Base-by-base conservation (phyloP, 1,284 basidiomycete species). In the Vanrija sp. region DNA sequence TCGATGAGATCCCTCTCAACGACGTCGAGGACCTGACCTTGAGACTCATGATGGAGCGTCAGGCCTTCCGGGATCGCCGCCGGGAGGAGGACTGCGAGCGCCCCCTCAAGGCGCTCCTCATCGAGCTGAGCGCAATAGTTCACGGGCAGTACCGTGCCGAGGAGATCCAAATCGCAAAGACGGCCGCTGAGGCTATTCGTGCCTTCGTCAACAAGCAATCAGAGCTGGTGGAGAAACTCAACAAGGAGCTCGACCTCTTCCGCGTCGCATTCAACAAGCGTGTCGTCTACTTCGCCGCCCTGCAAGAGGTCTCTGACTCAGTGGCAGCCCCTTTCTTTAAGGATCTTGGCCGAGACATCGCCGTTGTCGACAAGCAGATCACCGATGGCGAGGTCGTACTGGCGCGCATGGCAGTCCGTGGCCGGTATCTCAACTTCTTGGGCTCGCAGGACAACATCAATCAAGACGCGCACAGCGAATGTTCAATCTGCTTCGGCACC, bases 241-340 rank as follows among this genome's bases (percentile, higher is more conserved):
- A 63, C 50, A 73, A 75, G 46, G 75, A 77, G 54, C 62, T 77
- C 2, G 70, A 74, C 19, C n/a, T 63, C 5, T 65, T 77, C 53
- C 66, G 71, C 26, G 57, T 54, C 3, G 65, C 65, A 1, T 75
- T 73, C 67, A 77, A 77, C 52, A 54, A 58, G 5, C 67, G 75
- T 34, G 69, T 75, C 9, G 51, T 52, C 8, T 75, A 74, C 60
- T 77, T 73, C 55, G 69, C 67, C 1, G 65, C 67, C 3, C 61
- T 75, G 10, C 75, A 77, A 54, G 72, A 68, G 49, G 71, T 77
- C 39, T 75, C 73, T 3, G 75, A 77, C 54, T 72, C 68, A 6
- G 73, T 68, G 57, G 65, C 66, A 1, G 38, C 62, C 3, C 65
- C 68, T 0, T 57, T 63, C 18, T 63, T 61, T 55, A 60, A 61